Evolutionary conservation across 164 flowering plant species (phyloP).

Genomic region (Aristolochia fimbriata): DNA sequence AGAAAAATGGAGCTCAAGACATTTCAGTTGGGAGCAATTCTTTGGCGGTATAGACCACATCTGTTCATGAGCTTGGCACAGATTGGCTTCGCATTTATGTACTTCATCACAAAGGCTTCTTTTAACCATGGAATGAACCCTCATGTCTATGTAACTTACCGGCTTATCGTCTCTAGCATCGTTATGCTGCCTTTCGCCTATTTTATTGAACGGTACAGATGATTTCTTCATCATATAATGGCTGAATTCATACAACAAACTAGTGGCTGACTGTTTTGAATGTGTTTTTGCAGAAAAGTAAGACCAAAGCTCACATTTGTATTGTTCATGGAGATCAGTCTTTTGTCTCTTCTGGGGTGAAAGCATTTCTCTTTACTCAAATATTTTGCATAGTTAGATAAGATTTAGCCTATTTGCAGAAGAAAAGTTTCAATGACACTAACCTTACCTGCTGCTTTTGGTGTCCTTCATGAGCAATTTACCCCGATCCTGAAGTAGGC

Average conservation of each 20-base stretch:
- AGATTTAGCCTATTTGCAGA: too few species aligned
- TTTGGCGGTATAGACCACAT: conserved; percentile 49
- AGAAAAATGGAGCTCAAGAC: too few species aligned
- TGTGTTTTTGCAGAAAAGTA: conserved; percentile 37
- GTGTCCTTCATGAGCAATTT: too few species aligned
- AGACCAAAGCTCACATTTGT: conserved; percentile 68
- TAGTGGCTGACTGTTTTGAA: conserved; percentile 2
- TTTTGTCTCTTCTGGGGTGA: conserved; percentile 76
- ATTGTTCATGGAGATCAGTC: conserved; percentile 48
- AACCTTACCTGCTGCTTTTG: too few species aligned
- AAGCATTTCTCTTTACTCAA: conserved; percentile 1
- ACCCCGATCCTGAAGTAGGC: too few species aligned
- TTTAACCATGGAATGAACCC: conserved; percentile 87
- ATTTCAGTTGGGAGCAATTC: conserved; percentile 1
- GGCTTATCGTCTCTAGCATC: conserved; percentile 42
- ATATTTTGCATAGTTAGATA: too few species aligned
- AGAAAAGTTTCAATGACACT: too few species aligned
- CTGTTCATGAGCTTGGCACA: conserved; percentile 56
- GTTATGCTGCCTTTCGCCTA: conserved; percentile 68
- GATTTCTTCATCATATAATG: too few species aligned
- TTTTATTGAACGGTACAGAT: conserved; percentile 65
- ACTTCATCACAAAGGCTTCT: conserved; percentile 71
- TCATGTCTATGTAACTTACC: conserved; percentile 58
- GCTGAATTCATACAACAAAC: too few species aligned
- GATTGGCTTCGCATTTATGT: conserved; percentile 53